These are phyloP conservation scores for Aureobasidium sp. DNA, from an alignment of 2,329 filamentous ascomycete genomes.

Conservation along the genomic window DNA sequence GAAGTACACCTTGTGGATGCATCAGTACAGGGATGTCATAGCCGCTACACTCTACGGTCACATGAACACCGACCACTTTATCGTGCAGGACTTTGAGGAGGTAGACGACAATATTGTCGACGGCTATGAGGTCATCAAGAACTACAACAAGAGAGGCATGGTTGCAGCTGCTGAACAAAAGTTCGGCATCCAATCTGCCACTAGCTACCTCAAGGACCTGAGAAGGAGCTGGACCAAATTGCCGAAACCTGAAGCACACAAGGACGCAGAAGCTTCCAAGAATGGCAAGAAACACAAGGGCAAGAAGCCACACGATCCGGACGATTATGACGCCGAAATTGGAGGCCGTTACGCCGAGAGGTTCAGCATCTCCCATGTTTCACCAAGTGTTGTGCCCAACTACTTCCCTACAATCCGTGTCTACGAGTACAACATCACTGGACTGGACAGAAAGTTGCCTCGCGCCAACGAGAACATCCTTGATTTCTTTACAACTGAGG, in stretches of 20 bases:
- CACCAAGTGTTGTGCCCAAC: slow-evolving; percentile 69
- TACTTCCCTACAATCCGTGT: slow-evolving; percentile 85
- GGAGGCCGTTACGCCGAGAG: slow-evolving; percentile 78
- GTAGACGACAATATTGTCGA: slow-evolving; percentile 53
- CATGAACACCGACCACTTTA: slow-evolving; percentile 98
- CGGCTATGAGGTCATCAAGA: slow-evolving; percentile 25
- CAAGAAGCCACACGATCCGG: slow-evolving; percentile 46
- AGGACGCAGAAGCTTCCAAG: slow-evolving; percentile 22
- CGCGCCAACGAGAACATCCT: not conserved
- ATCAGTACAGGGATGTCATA: slow-evolving; percentile 85
- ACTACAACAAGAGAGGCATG: slow-evolving; percentile 32
- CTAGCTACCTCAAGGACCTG: slow-evolving; percentile 72
- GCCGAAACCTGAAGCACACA: slow-evolving; percentile 37
- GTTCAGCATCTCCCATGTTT: slow-evolving; percentile 73
- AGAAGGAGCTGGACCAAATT: slow-evolving; percentile 71
- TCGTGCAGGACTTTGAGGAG: slow-evolving; percentile 78
- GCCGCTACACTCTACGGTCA: slow-evolving; percentile 77
- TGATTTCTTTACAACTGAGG: slow-evolving; percentile 8
- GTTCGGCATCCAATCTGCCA: slow-evolving; percentile 54
- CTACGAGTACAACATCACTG: slow-evolving; percentile 87
- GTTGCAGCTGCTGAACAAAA: slow-evolving; percentile 43
- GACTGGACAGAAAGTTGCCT: slow-evolving; percentile 47
- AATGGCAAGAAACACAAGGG: slow-evolving; percentile 38
- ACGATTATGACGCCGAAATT: slow-evolving; percentile 57
- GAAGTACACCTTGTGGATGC: slow-evolving; percentile 86